Percentiles rank a stretch among this genome's conserved stretches.
Conservation (phyloP, 805 yeast genomes). For the Hanseniaspora osmophila region DNA sequence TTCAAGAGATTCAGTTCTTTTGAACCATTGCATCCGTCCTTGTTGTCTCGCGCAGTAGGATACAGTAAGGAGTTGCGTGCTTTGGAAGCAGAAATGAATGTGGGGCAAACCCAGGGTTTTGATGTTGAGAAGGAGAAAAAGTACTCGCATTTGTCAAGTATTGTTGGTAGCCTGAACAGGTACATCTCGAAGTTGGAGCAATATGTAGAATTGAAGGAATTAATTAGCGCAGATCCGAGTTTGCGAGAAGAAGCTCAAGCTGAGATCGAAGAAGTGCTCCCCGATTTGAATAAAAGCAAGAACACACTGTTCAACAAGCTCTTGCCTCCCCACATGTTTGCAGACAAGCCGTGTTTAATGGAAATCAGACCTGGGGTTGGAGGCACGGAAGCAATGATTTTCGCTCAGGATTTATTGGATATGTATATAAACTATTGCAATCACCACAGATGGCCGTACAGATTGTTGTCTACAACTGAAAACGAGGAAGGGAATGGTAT, state of each 20-base stretch:
- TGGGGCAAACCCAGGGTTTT: slow-evolving; percentile 24
- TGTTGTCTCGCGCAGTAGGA: slow-evolving; percentile 33
- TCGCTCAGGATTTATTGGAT: slow-evolving; percentile 61
- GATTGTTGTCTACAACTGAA: slow-evolving; percentile 40
- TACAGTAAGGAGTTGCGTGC: slow-evolving; percentile 27
- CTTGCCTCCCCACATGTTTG: slow-evolving; percentile 64
- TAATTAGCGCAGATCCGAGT: slow-evolving; percentile 18
- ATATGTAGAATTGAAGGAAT: slow-evolving; percentile 22
- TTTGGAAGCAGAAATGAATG: slow-evolving; percentile 29
- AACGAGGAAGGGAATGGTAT: slow-evolving; percentile 53
- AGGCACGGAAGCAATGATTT: slow-evolving; percentile 83
- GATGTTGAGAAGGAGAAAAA: slow-evolving; percentile 35
- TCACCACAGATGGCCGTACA: slow-evolving; percentile 50
- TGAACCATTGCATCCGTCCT: slow-evolving; percentile 34
- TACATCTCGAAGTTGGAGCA: slow-evolving; percentile 23
- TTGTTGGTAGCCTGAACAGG: slow-evolving; percentile 29
- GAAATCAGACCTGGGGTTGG: slow-evolving; percentile 95
- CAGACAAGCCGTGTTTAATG: slow-evolving; percentile 64
- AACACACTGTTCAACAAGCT: slow-evolving; percentile 39
- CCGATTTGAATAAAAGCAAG: slow-evolving; percentile 30
- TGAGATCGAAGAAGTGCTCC: slow-evolving; percentile 39
- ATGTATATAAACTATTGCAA: slow-evolving; percentile 73
- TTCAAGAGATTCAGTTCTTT: slow-evolving; percentile 10
- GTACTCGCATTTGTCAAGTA: slow-evolving; percentile 30
- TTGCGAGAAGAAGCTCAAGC: slow-evolving; percentile 43